Percentiles rank a stretch among this genome's conserved stretches.
Conservation (phyloP, 305 asterid species). For the Andrographis paniculata region DNA sequence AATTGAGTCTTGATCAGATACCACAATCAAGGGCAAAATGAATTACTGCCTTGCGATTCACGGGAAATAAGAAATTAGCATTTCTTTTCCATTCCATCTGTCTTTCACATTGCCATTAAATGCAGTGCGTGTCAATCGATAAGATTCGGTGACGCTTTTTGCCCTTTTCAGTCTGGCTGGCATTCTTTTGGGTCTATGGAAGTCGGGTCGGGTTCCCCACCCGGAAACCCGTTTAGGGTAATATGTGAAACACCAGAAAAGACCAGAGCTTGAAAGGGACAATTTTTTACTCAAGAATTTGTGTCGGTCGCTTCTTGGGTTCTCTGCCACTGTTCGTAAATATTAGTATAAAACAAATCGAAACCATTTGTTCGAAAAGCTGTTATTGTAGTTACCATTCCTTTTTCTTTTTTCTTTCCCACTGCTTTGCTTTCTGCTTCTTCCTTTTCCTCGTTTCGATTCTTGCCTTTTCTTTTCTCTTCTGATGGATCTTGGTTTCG, state of each 20-base stretch:
- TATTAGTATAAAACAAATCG: neutral
- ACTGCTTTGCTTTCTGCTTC: too few species aligned
- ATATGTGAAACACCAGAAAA: conserved; percentile 4
- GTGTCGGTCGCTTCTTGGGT: conserved; percentile 30
- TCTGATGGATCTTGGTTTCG: conserved; percentile 1
- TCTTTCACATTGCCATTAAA: neutral
- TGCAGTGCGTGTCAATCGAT: conserved; percentile 20
- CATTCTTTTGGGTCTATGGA: neutral
- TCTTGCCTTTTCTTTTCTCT: neutral
- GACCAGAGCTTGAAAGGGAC: conserved; percentile 2
- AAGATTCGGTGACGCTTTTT: conserved; percentile 17
- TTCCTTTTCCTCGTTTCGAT: neutral
- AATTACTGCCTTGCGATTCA: too few species aligned
- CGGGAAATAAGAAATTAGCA: too few species aligned
- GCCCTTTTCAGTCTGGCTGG: neutral
- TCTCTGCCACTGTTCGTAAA: conserved; percentile 10
- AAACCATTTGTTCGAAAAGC: conserved; percentile 17
- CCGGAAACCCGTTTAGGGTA: neutral
- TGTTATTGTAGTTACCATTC: conserved; percentile 20
- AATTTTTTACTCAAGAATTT: conserved; percentile 17
- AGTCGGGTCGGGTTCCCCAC: conserved; percentile 20
- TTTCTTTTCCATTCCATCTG: too few species aligned
- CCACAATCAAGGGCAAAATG: too few species aligned
- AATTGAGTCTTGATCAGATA: too few species aligned
- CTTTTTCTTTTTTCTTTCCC: too few species aligned